Percentiles rank a stretch among this genome's conserved stretches.
These are phyloP conservation scores for Nicotiana paniculata DNA, from an alignment of 257 asterid species.

Conservation along the genomic window DNA sequence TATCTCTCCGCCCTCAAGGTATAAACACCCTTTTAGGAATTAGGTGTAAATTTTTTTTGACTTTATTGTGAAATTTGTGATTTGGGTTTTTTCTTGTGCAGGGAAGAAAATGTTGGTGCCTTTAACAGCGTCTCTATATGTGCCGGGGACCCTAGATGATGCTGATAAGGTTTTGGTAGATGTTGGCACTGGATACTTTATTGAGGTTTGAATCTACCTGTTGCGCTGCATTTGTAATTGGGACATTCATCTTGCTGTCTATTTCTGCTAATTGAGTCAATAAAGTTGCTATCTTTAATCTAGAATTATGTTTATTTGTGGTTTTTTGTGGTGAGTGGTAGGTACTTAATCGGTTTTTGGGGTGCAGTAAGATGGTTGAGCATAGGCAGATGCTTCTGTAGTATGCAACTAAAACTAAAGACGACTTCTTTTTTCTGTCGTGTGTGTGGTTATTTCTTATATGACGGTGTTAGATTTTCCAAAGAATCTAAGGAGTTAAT, in stretches of 20 bases:
- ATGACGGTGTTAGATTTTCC: background rate
- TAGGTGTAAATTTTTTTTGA: background rate
- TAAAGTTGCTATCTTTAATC: background rate
- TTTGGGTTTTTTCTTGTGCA: constrained; percentile 2
- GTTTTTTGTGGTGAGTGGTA: background rate
- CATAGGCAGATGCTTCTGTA: background rate
- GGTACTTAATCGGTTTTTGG: background rate
- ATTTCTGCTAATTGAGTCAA: background rate
- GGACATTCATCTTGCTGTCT: background rate
- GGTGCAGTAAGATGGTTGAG: background rate
- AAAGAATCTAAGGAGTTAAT: background rate
- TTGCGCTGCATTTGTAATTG: background rate
- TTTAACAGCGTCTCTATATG: constrained; percentile 83
- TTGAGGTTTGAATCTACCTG: constrained; percentile 43
- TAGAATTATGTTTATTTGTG: background rate
- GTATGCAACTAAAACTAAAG: background rate
- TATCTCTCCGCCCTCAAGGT: constrained; percentile 81
- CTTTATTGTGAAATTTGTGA: background rate
- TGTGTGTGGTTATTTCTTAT: background rate
- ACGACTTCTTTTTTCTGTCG: background rate
- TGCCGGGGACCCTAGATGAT: constrained; percentile 77
- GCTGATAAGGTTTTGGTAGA: constrained; percentile 86
- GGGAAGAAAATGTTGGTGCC: constrained; percentile 93
- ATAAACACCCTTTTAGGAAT: background rate
- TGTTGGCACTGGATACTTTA: constrained; percentile 92